Conservation (phyloP, 768 basidiomycete genomes). For the Kwoniella europaea region DNA sequence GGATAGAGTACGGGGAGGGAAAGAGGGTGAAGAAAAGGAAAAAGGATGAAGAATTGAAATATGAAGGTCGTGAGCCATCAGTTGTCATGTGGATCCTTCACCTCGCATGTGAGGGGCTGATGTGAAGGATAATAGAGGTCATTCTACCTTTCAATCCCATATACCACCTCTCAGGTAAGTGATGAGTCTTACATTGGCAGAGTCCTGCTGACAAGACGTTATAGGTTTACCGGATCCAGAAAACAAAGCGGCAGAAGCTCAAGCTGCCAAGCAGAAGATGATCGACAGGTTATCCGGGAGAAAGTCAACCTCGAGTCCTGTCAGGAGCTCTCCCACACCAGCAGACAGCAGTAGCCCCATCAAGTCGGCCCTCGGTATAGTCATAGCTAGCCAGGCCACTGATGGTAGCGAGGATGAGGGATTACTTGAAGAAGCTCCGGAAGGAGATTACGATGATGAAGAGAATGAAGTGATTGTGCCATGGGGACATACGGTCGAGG, state of each 20-base stretch:
- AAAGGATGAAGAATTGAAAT: constrained; percentile 13
- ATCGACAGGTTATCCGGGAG: constrained; percentile 10
- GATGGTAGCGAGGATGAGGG: constrained; percentile 3
- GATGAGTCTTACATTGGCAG: background rate
- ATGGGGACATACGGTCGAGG: constrained; percentile 4
- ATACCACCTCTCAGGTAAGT: constrained; percentile 33
- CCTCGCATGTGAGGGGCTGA: background rate
- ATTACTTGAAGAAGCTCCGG: constrained; percentile 25
- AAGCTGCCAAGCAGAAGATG: constrained; percentile 15
- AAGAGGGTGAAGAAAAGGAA: constrained; percentile 4
- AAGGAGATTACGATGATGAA: constrained; percentile 30
- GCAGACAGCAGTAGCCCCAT: background rate
- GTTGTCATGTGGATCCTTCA: no score
- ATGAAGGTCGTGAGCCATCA: constrained; percentile 45
- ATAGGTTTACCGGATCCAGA: constrained; percentile 23
- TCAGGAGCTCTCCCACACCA: background rate
- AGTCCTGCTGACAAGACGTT: background rate
- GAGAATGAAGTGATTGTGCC: constrained; percentile 27
- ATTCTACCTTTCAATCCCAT: constrained; percentile 41
- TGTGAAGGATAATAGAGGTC: constrained; percentile 24
- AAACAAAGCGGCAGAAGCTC: background rate
- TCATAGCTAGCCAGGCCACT: background rate
- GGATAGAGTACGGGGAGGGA: constrained; percentile 22
- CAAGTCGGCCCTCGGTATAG: background rate
- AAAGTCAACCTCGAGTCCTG: constrained; percentile 3